Evolutionary conservation across 2,329 filamentous ascomycete genomes (phyloP), one percentile per base, ranked within the genome.

Genomic region (Colletotrichum endophyticum): DNA sequence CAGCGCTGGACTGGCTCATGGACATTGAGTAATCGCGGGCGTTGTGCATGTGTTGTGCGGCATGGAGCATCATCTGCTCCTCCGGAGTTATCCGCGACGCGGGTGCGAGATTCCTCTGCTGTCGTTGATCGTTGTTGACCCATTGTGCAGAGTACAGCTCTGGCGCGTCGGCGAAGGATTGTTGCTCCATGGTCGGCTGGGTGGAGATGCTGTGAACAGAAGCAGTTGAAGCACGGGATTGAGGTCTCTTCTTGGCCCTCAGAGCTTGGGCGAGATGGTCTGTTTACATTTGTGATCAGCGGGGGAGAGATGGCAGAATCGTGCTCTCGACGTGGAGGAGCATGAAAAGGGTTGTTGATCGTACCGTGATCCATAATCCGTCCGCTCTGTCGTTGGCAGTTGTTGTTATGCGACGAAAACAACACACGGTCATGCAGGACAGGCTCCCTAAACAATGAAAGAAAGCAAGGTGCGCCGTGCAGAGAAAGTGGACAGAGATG

Each of bases 31-130:
- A 91, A 22, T 87, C 85, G 70, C 87, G 87, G 61, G 85, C 86
- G 64, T 86, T 85, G 78, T 91, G 89, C 80, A 92, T 87, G 78
- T 92, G 91, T 27, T 88, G 87, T 32, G 77, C 76, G 32, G 89
- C 88, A 22, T 89, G 89, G 72, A 91, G 89, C 77, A 93, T 85
- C 64, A 93, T 89, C 84, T 92, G 88, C 76, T 91, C 91, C 79
- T 93, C 91, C 28, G 90, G 84, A 5, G 89, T 88, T 86, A 93
- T 87, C 70, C 88, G 87, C 36, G 86, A 83, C 39, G 83, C 82
- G 19, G 83, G 80, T 9, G 83, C 81, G 78, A 91, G 86, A 64
- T 87, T 86, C 80, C 87, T 87, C 12, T 84, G 80, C 70, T 88
- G 87, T 67, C 79, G 80, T 78, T 88, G 87, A 66, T 86, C 86